phyloP scores from a whole-genome alignment of 2,329 filamentous ascomycete species.

The Metarhizium humberi region DNA sequence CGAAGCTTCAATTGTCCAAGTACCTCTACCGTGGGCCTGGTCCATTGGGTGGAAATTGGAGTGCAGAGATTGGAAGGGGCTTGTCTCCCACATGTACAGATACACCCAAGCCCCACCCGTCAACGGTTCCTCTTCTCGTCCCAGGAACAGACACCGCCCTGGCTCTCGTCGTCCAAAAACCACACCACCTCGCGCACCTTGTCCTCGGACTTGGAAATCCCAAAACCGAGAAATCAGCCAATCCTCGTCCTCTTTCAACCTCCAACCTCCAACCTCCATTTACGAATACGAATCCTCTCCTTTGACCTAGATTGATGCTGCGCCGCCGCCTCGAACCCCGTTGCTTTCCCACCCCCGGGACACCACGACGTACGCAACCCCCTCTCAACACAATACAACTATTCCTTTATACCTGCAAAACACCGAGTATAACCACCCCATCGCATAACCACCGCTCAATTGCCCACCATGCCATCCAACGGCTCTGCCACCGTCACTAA shows the following conservation, averaged over 20 bases:
- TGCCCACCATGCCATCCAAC: conserved; percentile 16
- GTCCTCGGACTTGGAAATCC: background rate
- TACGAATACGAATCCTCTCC: background rate
- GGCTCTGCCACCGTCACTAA: conserved; percentile 25
- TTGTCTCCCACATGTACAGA: too few species aligned
- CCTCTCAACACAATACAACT: background rate
- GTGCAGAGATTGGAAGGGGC: too few species aligned
- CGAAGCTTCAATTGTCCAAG: too few species aligned
- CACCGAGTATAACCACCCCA: background rate
- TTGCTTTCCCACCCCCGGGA: background rate
- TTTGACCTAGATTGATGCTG: background rate
- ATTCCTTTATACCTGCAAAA: background rate
- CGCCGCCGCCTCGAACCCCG: background rate
- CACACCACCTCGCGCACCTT: background rate
- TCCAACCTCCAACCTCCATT: background rate
- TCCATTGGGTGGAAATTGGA: too few species aligned
- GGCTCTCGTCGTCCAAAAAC: too few species aligned
- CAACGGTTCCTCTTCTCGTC: too few species aligned
- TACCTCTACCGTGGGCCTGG: too few species aligned
- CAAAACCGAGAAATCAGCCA: background rate
- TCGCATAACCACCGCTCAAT: background rate
- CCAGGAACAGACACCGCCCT: too few species aligned
- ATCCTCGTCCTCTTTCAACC: background rate
- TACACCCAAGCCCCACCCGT: too few species aligned
- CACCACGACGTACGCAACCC: too few species aligned